Evolutionary conservation across 2,329 filamentous ascomycete genomes (phyloP).

Genomic region (Diaporthe longicolla): DNA sequence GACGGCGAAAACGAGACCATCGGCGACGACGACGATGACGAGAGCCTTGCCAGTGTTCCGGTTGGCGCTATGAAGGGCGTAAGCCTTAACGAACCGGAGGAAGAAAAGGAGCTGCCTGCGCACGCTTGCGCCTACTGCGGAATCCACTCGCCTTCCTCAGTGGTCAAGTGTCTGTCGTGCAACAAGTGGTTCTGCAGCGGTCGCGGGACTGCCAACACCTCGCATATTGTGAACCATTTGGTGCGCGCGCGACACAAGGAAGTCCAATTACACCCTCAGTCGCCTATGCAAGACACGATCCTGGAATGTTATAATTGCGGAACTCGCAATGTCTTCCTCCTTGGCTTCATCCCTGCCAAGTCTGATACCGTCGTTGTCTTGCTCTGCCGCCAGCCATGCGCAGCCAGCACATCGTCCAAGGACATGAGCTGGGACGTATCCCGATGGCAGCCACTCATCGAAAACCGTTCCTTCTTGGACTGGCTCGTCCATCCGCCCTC

Average conservation of each 20-base stretch:
- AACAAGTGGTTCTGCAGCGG: slow-evolving; percentile 99
- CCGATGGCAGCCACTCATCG: slow-evolving; percentile 96
- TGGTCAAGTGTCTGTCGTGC: slow-evolving; percentile 96
- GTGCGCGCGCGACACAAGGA: slow-evolving; percentile 98
- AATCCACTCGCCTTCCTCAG: slow-evolving; percentile 94
- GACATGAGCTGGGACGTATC: slow-evolving; percentile 99
- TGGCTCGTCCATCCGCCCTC: slow-evolving; percentile 93
- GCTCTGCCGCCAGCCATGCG: slow-evolving; percentile 95
- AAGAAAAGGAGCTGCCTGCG: slow-evolving; percentile 90
- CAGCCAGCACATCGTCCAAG: slow-evolving; percentile 93
- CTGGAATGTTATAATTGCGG: slow-evolving; percentile 99
- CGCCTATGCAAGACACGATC: slow-evolving; percentile 93
- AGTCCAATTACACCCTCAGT: slow-evolving; percentile 94
- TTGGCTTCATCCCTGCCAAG: slow-evolving; percentile 98
- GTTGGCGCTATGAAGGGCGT: slow-evolving; percentile 81
- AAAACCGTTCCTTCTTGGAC: slow-evolving; percentile 92
- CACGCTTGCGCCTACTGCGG: slow-evolving; percentile 99
- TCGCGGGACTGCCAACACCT: slow-evolving; percentile 94
- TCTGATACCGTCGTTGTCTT: slow-evolving; percentile 98
- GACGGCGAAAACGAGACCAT: slow-evolving; percentile 89
- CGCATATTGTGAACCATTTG: slow-evolving; percentile 98
- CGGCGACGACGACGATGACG: slow-evolving; percentile 82
- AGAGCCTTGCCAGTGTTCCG: slow-evolving; percentile 83
- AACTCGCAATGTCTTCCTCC: slow-evolving; percentile 98
- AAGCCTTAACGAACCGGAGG: slow-evolving; percentile 73